These are phyloP conservation scores for Solanum tarijense DNA, from an alignment of 257 asterid genomes.

Conservation along the genomic window DNA sequence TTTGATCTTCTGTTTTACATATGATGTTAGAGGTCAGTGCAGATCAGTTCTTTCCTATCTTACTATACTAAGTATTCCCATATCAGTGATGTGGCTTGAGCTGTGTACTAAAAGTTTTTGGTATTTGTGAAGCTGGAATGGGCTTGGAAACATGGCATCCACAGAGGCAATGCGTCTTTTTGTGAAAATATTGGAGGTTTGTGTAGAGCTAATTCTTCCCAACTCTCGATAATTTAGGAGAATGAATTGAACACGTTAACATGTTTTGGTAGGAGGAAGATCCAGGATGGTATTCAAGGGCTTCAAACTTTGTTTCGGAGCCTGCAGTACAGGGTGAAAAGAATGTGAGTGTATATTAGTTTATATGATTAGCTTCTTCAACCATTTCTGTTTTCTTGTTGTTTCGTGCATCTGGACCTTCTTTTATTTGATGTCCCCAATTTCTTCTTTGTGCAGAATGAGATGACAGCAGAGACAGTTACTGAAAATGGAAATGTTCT, in stretches of 20 bases:
- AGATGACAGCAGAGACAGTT: constrained; percentile 33
- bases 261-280: constrained; percentile 70
- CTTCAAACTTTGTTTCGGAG: constrained; percentile 52
- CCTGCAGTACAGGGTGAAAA: constrained; percentile 63
- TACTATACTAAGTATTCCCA: not conserved
- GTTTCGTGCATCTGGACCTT: not conserved
- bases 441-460: constrained; percentile 40
- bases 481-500: constrained; percentile 44
- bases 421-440: not conserved
- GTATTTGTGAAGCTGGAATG: constrained; percentile 66
- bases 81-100: not conserved
- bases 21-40: not conserved
- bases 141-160: constrained; percentile 80
- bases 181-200: constrained; percentile 93
- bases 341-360: constrained; percentile 50
- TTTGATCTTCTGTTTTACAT: not conserved
- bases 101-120: not conserved
- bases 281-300: constrained; percentile 96
- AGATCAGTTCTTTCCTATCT: not conserved
- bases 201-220: constrained; percentile 11
- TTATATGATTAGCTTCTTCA: constrained; percentile 1
- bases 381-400: not conserved
- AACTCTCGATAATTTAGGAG: not conserved
- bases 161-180: constrained; percentile 98
- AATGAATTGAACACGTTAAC: not conserved